Base-by-base conservation (phyloP, 2,329 filamentous ascomycete species). In the Plectosphaerella cucumerina region DNA sequence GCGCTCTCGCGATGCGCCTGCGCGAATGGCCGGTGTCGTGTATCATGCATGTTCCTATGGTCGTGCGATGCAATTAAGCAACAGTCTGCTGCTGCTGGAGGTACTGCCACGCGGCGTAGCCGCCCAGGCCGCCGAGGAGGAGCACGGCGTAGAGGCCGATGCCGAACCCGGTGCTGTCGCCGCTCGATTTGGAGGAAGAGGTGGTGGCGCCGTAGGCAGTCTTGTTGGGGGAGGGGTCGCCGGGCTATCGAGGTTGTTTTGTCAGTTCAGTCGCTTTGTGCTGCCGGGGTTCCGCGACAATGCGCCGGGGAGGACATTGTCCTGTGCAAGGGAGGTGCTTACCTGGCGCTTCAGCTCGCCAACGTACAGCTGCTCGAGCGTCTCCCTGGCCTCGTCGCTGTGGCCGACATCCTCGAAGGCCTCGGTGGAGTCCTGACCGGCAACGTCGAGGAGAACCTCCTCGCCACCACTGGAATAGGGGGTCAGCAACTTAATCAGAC, bases 331-430 rank as follows among this genome's bases (percentile, higher is more conserved):
- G 17, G 33, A 46, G 51, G 5, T 8, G 69, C 84, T 64, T 81
- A 95, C 90, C 78, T 82, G 69, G 70, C 90, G 83, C 85, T 96
- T 95, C 70, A 97, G 73, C 35, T 68, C 78, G 58, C 90, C 92
- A 59, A 94, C 80, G 48, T 85, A 73, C 58, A 96, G 77, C 65
- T 84, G 82, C 31, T 87, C 85, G 52, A 99, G 85, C 60, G 96
- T 93, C 78, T 97, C 93, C 60, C 94, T 87, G 60, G 94, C 94
- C 80, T 99, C 94, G 73, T 99, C 94, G 65, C 89, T 95, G 87
- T 99, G 94, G 67, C 94, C 94, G 65, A 99, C 94, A 74, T 99
- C 94, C 78, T 99, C 94, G 70, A 99, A 99, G 56, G 94, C 93
- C 76, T 97, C 94, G 63, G 93, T 96, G 65, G 89, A 88, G 73